Evolutionary conservation across 805 yeast genomes (phyloP).

Genomic region (Lipomyces anomalus): DNA sequence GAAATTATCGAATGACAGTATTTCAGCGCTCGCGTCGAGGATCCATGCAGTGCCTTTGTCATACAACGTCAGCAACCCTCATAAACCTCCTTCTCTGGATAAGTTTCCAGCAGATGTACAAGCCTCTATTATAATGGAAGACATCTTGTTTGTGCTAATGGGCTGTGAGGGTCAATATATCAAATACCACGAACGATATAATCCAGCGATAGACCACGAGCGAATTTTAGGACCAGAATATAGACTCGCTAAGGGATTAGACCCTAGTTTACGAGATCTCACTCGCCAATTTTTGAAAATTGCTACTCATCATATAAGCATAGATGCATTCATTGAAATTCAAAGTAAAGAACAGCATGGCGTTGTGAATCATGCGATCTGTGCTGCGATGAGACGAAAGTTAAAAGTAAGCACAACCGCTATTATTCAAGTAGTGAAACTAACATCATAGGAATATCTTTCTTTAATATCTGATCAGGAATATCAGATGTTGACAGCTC

Average conservation of each 20-base stretch:
- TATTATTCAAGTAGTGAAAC: too few species aligned
- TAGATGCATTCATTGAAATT: constrained; percentile 54
- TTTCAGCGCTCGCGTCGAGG: constrained; percentile 14
- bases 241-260: constrained; percentile 64
- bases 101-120: constrained; percentile 46
- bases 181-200: constrained; percentile 57
- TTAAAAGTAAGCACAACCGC: too few species aligned
- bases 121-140: constrained; percentile 67
- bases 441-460: constrained; percentile 36
- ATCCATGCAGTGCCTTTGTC: constrained; percentile 12
- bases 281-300: constrained; percentile 53
- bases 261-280: constrained; percentile 65
- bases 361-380: constrained; percentile 64
- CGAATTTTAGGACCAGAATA: constrained; percentile 67
- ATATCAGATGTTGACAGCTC: constrained; percentile 43
- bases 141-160: constrained; percentile 58
- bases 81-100: constrained; percentile 10
- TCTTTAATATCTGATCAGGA: constrained; percentile 41
- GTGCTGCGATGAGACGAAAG: constrained; percentile 57
- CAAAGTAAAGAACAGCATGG: constrained; percentile 60
- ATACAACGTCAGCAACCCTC: constrained; percentile 4
- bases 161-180: constrained; percentile 69
- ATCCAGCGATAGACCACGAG: constrained; percentile 40
- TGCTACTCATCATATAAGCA: constrained; percentile 59
- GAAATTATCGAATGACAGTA: constrained; percentile 4